Conservation (phyloP, 768 basidiomycete genomes). For the Lactarius deliciosus region DNA sequence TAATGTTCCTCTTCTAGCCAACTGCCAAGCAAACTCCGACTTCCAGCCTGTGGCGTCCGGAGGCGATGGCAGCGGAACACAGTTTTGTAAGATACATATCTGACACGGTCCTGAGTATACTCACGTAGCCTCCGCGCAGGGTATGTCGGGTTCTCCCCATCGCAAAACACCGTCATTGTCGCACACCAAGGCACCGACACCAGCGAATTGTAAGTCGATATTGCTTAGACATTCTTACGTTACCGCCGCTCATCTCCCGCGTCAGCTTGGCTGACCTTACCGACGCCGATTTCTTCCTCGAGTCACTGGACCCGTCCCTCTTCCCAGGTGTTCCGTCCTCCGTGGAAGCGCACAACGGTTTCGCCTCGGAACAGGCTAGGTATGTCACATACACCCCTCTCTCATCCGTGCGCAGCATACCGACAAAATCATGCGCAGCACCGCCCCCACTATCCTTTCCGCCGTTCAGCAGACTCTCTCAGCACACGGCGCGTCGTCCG, state of each 20-base stretch:
- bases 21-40: constrained; percentile 48
- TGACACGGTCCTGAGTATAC: neutral
- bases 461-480: constrained; percentile 7
- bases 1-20: constrained; percentile 33
- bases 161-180: constrained; percentile 38
- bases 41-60: constrained; percentile 51
- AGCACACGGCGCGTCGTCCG: neutral
- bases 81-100: constrained; percentile 41
- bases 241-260: neutral
- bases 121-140: constrained; percentile 36
- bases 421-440: neutral
- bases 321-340: constrained; percentile 50
- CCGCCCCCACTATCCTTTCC: constrained; percentile 6
- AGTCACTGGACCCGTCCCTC: constrained; percentile 39
- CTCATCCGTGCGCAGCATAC: neutral
- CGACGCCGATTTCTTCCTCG: constrained; percentile 43
- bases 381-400: constrained; percentile 32
- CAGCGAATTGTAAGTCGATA: constrained; percentile 33
- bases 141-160: constrained; percentile 54
- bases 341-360: constrained; percentile 50
- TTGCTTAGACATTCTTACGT: neutral
- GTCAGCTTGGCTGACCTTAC: constrained; percentile 41
- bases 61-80: constrained; percentile 44
- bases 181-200: constrained; percentile 43
- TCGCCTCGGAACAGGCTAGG: constrained; percentile 45